Base-by-base conservation (phyloP, 345 rosid species). In the Hibiscus syriacus region DNA sequence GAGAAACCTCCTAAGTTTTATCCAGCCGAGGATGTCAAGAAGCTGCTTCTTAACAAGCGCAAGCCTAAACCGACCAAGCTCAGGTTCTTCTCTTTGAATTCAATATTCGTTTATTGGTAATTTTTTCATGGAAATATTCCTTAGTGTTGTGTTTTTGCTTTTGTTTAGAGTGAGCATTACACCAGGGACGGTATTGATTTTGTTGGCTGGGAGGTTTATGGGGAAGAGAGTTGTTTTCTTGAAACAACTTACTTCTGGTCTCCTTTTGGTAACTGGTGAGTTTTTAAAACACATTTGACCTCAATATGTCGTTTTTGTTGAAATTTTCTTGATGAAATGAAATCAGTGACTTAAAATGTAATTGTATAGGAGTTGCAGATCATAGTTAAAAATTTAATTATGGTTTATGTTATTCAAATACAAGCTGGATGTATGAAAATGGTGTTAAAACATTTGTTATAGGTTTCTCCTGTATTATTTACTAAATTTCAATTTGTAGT, bases 211-310 rank as follows among this genome's bases (percentile, higher is more conserved):
- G 61, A 84, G 94, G 78, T 92, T 87, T 72, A 89, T 83, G 86
- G 98, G 98, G 0, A 89, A 92, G 80, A 89, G 96, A 73, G 92
- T 87, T 72, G 96, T 92, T 55, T 89, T 89, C 38, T 66, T 92
- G 63, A 92, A 89, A 83, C 92, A 90, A 68, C 96, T 90, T 64
- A 0, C 92, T 41, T 88, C 96, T 49, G 98, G 97, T n/a, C 58
- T 2, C n/a, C n/a, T n/a, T n/a, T n/a, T n/a, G n/a, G n/a, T n/a
- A n/a, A n/a, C n/a, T n/a, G n/a, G n/a, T n/a, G n/a, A n/a, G n/a
- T n/a, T n/a, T n/a, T n/a, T n/a, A n/a, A n/a, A n/a, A n/a, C n/a
- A n/a, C n/a, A n/a, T n/a, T n/a, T n/a, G n/a, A n/a, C n/a, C n/a
- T n/a, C n/a, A n/a, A n/a, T n/a, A n/a, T n/a, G n/a, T n/a, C n/a